Evolutionary conservation across 306 rosid species (phyloP).

Genomic region (Fragaria nilgerrensis): DNA sequence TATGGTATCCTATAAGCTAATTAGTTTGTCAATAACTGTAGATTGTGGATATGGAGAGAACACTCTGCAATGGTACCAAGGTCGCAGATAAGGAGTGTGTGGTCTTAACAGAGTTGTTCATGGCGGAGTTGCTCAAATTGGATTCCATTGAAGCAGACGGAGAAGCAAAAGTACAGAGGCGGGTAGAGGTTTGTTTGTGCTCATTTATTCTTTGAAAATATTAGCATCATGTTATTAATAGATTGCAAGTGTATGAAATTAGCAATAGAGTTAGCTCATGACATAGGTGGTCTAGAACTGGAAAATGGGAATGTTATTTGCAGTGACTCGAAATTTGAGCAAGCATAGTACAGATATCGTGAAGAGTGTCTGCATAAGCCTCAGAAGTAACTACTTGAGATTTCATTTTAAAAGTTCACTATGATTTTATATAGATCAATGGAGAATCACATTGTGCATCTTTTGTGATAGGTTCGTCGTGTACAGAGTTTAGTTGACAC

Average conservation of each 20-base stretch:
- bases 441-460: background rate
- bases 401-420: background rate
- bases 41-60: constrained; percentile 52
- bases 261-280: background rate
- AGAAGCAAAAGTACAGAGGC: constrained; percentile 61
- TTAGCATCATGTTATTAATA: background rate
- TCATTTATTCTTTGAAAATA: background rate
- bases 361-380: background rate
- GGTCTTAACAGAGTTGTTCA: constrained; percentile 52
- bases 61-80: constrained; percentile 33
- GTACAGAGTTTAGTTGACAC: constrained; percentile 58
- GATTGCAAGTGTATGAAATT: background rate
- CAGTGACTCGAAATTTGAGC: background rate
- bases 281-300: background rate
- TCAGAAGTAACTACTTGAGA: background rate
- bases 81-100: constrained; percentile 49
- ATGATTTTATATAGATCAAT: background rate
- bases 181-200: constrained; percentile 58
- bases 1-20: background rate
- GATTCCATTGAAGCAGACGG: constrained; percentile 60
- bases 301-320: background rate
- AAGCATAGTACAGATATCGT: background rate
- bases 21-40: constrained; percentile 17
- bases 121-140: constrained; percentile 65
- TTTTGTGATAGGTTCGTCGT: constrained; percentile 51